Conservation (phyloP, 2,329 filamentous ascomycete genomes). For the Chrysoporthe puriensis region DNA sequence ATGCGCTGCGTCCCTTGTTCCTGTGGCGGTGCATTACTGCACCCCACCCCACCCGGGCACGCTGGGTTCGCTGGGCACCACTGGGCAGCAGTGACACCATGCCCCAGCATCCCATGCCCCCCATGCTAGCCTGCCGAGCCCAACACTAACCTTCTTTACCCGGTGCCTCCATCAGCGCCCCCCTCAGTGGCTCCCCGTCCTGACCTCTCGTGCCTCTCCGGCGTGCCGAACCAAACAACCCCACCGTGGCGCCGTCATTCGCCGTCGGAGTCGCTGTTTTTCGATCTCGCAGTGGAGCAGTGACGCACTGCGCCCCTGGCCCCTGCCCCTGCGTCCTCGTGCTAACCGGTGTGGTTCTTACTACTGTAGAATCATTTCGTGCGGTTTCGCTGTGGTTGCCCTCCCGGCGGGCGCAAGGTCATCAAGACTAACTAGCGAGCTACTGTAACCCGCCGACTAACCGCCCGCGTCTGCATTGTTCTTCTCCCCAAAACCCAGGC, state of each 20-base stretch:
- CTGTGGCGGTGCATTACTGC: conserved; percentile 8
- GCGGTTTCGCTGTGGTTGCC: conserved; percentile 6
- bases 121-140: not conserved
- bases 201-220: not conserved
- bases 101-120: no score
- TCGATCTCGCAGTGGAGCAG: conserved; percentile 16
- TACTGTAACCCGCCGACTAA: no score
- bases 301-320: conserved; percentile 20
- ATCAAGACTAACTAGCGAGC: not conserved
- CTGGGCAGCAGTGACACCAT: no score
- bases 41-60: not conserved
- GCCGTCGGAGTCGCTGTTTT: not conserved
- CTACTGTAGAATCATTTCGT: not conserved
- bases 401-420: not conserved
- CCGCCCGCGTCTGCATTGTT: conserved; percentile 3
- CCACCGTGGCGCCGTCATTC: conserved; percentile 11
- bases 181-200: not conserved
- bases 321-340: conserved; percentile 1
- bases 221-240: not conserved
- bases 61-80: not conserved
- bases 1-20: not conserved
- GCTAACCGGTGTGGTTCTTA: not conserved
- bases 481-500: not conserved
- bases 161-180: not conserved
- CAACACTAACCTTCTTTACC: not conserved